Evolutionary conservation across 2,329 filamentous ascomycete species (phyloP).

Genomic region (Cyphellophora europaea): DNA sequence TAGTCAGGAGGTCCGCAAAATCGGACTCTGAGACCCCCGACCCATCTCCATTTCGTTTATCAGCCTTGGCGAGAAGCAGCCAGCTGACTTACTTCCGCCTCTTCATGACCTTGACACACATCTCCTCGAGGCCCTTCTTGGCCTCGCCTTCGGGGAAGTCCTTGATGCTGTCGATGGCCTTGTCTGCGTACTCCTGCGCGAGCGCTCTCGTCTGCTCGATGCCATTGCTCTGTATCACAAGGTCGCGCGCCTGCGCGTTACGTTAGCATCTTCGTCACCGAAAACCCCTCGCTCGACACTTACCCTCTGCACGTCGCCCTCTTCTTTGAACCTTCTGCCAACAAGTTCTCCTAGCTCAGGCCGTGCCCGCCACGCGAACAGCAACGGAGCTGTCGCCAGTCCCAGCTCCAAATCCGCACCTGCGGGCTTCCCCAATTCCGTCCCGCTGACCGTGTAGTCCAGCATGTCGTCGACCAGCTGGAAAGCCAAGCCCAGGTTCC

Average conservation of each 20-base stretch:
- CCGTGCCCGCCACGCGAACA: constrained; percentile 92
- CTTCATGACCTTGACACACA: constrained; percentile 87
- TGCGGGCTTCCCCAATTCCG: constrained; percentile 86
- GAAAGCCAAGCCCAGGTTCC: constrained; percentile 89
- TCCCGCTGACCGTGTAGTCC: constrained; percentile 81
- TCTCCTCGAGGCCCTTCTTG: constrained; percentile 81
- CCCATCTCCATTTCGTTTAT: too few relatives aligned
- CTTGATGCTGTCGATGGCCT: constrained; percentile 75
- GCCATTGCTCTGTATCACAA: constrained; percentile 75
- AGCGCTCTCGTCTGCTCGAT: constrained; percentile 86
- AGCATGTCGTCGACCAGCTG: constrained; percentile 97
- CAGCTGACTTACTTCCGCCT: constrained; percentile 59
- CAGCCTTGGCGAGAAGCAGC: too few relatives aligned
- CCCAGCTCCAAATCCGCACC: constrained; percentile 90
- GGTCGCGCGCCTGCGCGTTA: constrained; percentile 61
- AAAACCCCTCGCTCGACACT: constrained; percentile 27
- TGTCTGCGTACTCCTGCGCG: constrained; percentile 82
- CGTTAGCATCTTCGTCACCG: constrained; percentile 8
- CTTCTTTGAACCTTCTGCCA: constrained; percentile 74
- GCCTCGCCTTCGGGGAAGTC: constrained; percentile 89
- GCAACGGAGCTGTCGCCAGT: constrained; percentile 80
- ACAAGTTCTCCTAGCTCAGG: constrained; percentile 78
- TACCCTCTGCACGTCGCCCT: constrained; percentile 80
- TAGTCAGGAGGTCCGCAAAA: too few relatives aligned
- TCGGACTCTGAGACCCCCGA: too few relatives aligned